Evolutionary conservation across 176 grass and related monocot species (phyloP), one percentile per base, ranked within the genome.

Genomic region (Melocanna baccifera): DNA sequence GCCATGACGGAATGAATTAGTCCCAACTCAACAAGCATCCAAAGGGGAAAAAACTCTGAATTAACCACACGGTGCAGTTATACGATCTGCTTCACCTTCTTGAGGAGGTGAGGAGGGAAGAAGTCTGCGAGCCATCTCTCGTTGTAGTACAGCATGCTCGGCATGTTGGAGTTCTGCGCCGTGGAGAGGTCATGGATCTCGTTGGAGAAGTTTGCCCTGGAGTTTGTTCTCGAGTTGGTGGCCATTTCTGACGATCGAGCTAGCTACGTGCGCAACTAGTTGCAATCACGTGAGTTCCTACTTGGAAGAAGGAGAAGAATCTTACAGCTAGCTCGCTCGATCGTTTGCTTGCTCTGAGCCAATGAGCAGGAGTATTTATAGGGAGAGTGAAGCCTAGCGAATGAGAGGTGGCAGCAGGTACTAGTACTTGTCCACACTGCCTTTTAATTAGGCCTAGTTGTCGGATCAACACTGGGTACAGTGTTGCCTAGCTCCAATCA

Each of bases 51-150:
- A 5, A 30, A 51, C 45, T 29, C 15, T 10, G 62, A 42, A 76
- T 4, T 52, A 5, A 23, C 4, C 36, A 47, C 16, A 32, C 25
- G 42, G 43, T 65, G 20, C 20, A 79, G 77, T 19, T 74, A 7
- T 42, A 29, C 20, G 65, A 30, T 63, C 3, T 42, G 11, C 13
- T 50, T 30, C 69, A 97, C 95, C 86, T 98, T 98, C 88, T 90
- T 95, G 40, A 84, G 80, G 70, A 98, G 95, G 61, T 91, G 88
- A 3, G 95, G 92, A 48, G 95, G 95, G 88, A 94, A 88, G 77
- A 91, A 62, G 30, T 93, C 90, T 0, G 66, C 80, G 26, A 91
- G 67, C 3, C 48, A 67, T 4, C 36, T n/a, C 28, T 84, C 48
- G 84, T 29, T 30, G 86, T 86, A 78, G 81, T 81, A 79, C 71